Evolutionary conservation across 2,329 filamentous ascomycete genomes (phyloP).

Genomic region (Dactylella cylindrospora): DNA sequence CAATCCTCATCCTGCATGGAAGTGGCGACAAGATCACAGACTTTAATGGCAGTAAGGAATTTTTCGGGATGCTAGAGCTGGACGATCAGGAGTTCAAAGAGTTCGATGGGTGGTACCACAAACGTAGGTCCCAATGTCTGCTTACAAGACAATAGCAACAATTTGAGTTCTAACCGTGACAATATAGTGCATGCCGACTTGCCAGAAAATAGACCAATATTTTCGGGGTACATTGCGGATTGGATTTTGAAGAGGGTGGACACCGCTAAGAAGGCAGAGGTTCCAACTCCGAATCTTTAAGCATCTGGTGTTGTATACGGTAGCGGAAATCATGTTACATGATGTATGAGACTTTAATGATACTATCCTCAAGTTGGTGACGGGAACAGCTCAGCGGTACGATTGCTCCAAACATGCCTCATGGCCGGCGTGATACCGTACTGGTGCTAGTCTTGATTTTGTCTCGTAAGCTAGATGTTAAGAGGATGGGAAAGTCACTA

Average conservation of each 20-base stretch:
- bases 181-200: slow-evolving; percentile 61
- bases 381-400: too few relatives aligned
- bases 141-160: slow-evolving; percentile 49
- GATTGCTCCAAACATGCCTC: too few relatives aligned
- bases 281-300: slow-evolving; percentile 35
- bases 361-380: too few relatives aligned
- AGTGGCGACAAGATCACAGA: slow-evolving; percentile 61
- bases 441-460: too few relatives aligned
- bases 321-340: too few relatives aligned
- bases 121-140: slow-evolving; percentile 57
- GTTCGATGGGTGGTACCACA: slow-evolving; percentile 79
- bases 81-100: slow-evolving; percentile 70
- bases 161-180: slow-evolving; percentile 45
- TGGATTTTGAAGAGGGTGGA: slow-evolving; percentile 63
- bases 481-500: too few relatives aligned
- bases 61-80: slow-evolving; percentile 61
- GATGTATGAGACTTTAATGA: too few relatives aligned
- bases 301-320: not conserved
- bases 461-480: too few relatives aligned
- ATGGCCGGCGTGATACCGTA: too few relatives aligned
- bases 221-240: slow-evolving; percentile 62
- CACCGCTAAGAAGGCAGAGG: slow-evolving; percentile 25
- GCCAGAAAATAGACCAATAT: slow-evolving; percentile 52
- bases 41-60: slow-evolving; percentile 65
- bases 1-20: slow-evolving; percentile 74